These are phyloP conservation scores for Ustanciosporium gigantosporum DNA, from an alignment of 1,284 basidiomycete species.

Conservation along the genomic window DNA sequence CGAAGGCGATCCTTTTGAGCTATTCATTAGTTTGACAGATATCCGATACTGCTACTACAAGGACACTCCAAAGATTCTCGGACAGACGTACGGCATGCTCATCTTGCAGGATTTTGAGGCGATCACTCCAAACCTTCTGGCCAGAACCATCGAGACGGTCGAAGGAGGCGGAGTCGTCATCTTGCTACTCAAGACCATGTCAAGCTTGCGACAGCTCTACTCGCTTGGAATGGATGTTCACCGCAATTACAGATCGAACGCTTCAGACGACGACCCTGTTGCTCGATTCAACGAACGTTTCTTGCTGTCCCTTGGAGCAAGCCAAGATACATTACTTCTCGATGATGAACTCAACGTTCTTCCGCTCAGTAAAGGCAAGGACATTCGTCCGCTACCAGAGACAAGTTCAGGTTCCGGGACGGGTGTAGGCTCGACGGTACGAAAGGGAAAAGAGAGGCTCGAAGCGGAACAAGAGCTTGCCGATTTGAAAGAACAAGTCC, in stretches of 20 bases:
- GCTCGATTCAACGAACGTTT: slow-evolving; percentile 99
- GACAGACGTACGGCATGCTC: slow-evolving; percentile 97
- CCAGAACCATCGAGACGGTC: slow-evolving; percentile 96
- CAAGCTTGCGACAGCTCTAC: slow-evolving; percentile 88
- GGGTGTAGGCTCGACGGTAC: slow-evolving; percentile 56
- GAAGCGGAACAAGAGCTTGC: slow-evolving; percentile 69
- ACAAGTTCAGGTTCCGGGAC: slow-evolving; percentile 36
- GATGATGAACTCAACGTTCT: slow-evolving; percentile 98
- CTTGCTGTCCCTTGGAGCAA: slow-evolving; percentile 72
- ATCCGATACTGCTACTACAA: slow-evolving; percentile 76
- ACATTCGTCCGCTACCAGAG: slow-evolving; percentile 76
- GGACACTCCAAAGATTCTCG: slow-evolving; percentile 66
- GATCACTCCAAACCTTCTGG: slow-evolving; percentile 94
- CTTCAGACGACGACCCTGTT: slow-evolving; percentile 81
- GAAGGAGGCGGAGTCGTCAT: slow-evolving; percentile 95
- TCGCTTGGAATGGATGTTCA: slow-evolving; percentile 82
- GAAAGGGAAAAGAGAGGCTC: slow-evolving; percentile 67
- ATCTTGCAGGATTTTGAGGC: slow-evolving; percentile 98
- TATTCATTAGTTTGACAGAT: slow-evolving; percentile 97
- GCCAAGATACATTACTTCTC: slow-evolving; percentile 81
- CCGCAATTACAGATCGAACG: slow-evolving; percentile 82
- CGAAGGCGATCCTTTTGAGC: slow-evolving; percentile 91
- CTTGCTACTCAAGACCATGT: slow-evolving; percentile 91
- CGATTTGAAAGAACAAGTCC: slow-evolving; percentile 78
- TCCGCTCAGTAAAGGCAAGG: slow-evolving; percentile 93